Evolutionary conservation across 2,329 filamentous ascomycete species (phyloP), one percentile per base, ranked within the genome.

Genomic region (Pseudopithomyces maydicus): DNA sequence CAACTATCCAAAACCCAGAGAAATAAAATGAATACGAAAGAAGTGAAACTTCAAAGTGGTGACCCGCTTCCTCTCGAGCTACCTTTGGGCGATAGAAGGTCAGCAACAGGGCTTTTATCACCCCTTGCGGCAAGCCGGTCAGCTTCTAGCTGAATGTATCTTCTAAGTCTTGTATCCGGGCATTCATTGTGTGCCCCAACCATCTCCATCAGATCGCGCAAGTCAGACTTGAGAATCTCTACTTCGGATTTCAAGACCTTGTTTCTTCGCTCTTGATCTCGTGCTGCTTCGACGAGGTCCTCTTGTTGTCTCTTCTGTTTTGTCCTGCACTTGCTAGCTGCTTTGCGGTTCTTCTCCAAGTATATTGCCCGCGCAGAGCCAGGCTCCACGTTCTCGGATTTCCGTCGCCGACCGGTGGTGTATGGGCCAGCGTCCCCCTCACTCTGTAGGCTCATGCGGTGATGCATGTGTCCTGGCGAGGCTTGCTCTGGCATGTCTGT

Each of bases 311-410:
- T 77, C 67, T 85, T 85, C 69, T 86, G 85, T 74, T 90, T 90
- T 65, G 85, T 84, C 3, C 89, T 83, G 67, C 88, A 91, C 67
- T 90, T 91, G 67, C 85, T 89, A 1, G 89, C 89, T 0, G 89
- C 89, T 6, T 88, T 77, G 6, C 89, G 82, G 70, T 92, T 92
- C 54, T 88, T 84, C 72, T 89, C 86, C 0, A 90, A 80, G 63
- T 72, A 73, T n/a, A 68, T 55, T 6, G 66, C 69, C 14, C 72
- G 60, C 32, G 67, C 69, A 7, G 70, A 69, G 6, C 65, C 66
- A 1, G 67, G 63, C 23, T 67, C 70, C 2, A 62, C 64, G 22
- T 61, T 60, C 11, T 64, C 61, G 1, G 59, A 64, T 11, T 52
- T 63, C 33, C 63, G 61, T 46, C 64, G 60, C 17, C 66, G 57